Conservation (phyloP, 129 eudicot species). For the Glebionis coronaria region DNA sequence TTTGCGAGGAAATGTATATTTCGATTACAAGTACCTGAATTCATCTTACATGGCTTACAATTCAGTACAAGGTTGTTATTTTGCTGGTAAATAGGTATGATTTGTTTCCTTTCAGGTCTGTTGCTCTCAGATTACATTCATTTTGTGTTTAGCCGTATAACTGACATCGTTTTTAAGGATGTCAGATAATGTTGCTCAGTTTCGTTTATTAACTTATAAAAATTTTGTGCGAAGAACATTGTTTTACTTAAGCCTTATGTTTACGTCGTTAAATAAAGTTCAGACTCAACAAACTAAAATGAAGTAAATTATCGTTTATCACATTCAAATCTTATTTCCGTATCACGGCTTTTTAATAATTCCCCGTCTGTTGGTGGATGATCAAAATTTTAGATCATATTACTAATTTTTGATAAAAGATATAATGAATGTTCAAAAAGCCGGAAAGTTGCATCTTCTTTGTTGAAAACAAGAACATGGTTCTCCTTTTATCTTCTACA, state of each 20-base stretch:
- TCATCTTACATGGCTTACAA: slow-evolving; percentile 78
- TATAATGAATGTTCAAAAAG: too few relatives aligned
- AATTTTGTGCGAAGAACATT: slow-evolving; percentile 1
- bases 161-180: neutral
- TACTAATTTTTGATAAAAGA: too few relatives aligned
- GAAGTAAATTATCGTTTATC: slow-evolving; percentile 2
- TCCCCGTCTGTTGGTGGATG: too few relatives aligned
- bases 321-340: neutral
- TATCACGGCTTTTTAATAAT: too few relatives aligned
- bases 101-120: neutral
- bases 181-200: slow-evolving; percentile 1
- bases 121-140: slow-evolving; percentile 3
- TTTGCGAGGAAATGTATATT: slow-evolving; percentile 91
- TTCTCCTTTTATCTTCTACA: neutral
- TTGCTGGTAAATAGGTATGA: slow-evolving; percentile 91
- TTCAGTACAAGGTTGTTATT: slow-evolving; percentile 82
- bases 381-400: too few relatives aligned
- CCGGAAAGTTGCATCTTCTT: too few relatives aligned
- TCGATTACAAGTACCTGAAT: slow-evolving; percentile 72
- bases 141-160: neutral
- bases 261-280: too few relatives aligned
- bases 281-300: too few relatives aligned
- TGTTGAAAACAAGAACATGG: neutral
- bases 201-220: neutral
- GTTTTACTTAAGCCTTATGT: slow-evolving; percentile 1